Conservation (phyloP, 805 yeast genomes). For the Monosporozyma servazzii region DNA sequence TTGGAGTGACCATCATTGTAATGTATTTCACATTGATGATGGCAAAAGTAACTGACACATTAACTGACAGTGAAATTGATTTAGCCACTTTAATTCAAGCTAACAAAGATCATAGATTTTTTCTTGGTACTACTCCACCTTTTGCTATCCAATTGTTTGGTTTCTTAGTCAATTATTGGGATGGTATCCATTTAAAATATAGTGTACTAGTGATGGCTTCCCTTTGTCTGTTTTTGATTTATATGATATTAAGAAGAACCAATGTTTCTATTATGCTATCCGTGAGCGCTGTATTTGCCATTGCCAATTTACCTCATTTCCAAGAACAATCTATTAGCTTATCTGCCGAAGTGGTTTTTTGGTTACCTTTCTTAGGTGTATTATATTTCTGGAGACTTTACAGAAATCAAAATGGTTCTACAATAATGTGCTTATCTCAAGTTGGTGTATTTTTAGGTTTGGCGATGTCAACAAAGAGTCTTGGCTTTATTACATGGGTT, state of each 20-base stretch:
- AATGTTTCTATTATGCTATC: conserved; percentile 35
- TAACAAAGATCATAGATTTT: conserved; percentile 12
- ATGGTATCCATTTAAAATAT: neutral
- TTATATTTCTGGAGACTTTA: conserved; percentile 42
- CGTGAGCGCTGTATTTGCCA: conserved; percentile 25
- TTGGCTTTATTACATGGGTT: conserved; percentile 56
- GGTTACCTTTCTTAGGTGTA: conserved; percentile 35
- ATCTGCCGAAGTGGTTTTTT: conserved; percentile 34
- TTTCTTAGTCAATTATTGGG: neutral
- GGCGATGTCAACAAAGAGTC: conserved; percentile 54
- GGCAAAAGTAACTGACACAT: neutral
- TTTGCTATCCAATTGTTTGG: conserved; percentile 19
- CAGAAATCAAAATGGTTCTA: conserved; percentile 37
- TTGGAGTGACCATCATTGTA: neutral
- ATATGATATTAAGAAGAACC: conserved; percentile 15
- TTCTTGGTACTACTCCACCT: conserved; percentile 14
- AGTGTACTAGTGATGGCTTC: conserved; percentile 10
- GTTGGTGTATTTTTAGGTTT: conserved; percentile 47
- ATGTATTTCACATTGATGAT: neutral
- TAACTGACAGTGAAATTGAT: neutral
- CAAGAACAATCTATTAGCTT: conserved; percentile 9
- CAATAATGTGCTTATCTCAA: conserved; percentile 46
- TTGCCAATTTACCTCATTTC: conserved; percentile 15
- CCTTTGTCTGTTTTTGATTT: neutral
- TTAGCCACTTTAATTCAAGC: neutral